phyloP scores from a whole-genome alignment of 2,329 filamentous ascomycete species.

The Colletotrichum melonis region DNA sequence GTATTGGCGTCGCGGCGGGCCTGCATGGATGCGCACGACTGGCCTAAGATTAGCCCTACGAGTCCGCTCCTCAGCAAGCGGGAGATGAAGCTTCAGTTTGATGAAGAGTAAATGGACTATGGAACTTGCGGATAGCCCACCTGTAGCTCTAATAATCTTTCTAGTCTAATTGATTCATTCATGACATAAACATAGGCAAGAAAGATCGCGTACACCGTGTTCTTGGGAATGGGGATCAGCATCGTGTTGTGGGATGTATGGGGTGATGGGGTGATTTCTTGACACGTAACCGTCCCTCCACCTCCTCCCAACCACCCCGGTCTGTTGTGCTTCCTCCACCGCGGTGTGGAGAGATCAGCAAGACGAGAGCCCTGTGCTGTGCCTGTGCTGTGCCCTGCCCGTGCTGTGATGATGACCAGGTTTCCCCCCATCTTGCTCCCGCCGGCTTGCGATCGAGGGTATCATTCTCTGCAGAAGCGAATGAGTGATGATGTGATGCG shows the following conservation, averaged over 20 bases:
- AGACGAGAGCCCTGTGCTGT: constrained; percentile 18
- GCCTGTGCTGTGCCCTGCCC: constrained; percentile 9
- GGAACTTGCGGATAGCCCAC: background rate
- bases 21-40: constrained; percentile 66
- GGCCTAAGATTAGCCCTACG: constrained; percentile 49
- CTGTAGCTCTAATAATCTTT: background rate
- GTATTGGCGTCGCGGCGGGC: constrained; percentile 63
- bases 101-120: constrained; percentile 38
- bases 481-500: background rate
- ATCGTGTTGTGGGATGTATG: constrained; percentile 14
- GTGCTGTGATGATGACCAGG: constrained; percentile 11
- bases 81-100: constrained; percentile 46
- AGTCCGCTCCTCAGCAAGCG: constrained; percentile 55
- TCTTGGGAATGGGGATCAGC: constrained; percentile 1
- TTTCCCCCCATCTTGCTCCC: background rate
- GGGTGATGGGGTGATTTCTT: background rate
- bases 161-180: background rate
- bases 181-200: too few species aligned
- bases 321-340: background rate
- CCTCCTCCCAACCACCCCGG: background rate
- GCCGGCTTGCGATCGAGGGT: constrained; percentile 4
- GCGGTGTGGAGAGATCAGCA: constrained; percentile 16
- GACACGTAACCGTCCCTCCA: constrained; percentile 6
- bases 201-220: background rate
- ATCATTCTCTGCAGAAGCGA: background rate